Percentiles rank a stretch among this genome's conserved stretches.
These are phyloP conservation scores for Cruciata laevipes DNA, from an alignment of 257 asterid genomes.

Conservation along the genomic window DNA sequence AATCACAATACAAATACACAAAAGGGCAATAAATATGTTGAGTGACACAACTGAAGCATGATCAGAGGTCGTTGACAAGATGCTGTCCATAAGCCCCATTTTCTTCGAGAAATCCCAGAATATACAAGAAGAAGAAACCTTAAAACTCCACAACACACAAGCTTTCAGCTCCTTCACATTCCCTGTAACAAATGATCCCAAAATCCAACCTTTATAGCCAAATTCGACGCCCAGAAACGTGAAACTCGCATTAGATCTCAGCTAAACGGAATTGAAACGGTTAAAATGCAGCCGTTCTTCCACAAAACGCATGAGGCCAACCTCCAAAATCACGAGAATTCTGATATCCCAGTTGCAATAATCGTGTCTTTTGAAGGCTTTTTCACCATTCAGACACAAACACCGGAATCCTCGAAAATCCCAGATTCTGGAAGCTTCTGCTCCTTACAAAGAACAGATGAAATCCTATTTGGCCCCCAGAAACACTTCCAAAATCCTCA, in stretches of 20 bases:
- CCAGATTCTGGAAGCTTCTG: slow-evolving; percentile 15
- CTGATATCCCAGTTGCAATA: slow-evolving; percentile 3
- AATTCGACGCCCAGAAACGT: neutral
- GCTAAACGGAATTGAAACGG: neutral
- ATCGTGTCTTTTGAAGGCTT: neutral
- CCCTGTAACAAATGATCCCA: neutral
- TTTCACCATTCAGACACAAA: neutral
- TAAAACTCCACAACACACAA: slow-evolving; percentile 12
- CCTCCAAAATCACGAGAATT: slow-evolving; percentile 8
- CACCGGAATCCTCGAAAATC: slow-evolving; percentile 10
- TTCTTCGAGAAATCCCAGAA: neutral
- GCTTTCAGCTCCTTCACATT: slow-evolving; percentile 15
- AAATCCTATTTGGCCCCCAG: neutral
- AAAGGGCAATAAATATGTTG: slow-evolving; percentile 69
- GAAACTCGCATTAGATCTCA: slow-evolving; percentile 12
- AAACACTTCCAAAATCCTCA: slow-evolving; percentile 3
- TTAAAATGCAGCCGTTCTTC: neutral
- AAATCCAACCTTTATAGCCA: neutral
- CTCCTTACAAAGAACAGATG: neutral
- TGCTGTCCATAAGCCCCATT: slow-evolving; percentile 16
- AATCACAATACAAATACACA: slow-evolving; percentile 77
- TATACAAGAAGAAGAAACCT: neutral
- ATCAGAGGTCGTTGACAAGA: slow-evolving; percentile 47
- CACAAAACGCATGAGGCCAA: neutral
- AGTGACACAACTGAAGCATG: slow-evolving; percentile 73